Evolutionary conservation across 208 protist genomes (phyloP).

Genomic region (Acanthamoeba healyi): DNA sequence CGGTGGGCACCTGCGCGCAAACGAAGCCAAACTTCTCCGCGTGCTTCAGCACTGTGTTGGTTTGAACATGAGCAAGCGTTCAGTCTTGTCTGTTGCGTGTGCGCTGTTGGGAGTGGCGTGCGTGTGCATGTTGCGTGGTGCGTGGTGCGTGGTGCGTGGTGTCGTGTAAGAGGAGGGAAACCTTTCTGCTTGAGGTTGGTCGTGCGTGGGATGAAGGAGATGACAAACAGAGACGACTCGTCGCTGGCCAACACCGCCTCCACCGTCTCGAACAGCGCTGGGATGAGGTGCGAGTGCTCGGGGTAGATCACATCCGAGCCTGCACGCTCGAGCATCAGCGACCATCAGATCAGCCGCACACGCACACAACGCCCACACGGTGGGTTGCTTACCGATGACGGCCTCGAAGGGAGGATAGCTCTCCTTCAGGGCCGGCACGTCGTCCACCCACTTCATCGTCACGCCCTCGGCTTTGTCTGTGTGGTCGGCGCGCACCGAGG

Average conservation of each 20-base stretch:
- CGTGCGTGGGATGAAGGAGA: slow-evolving; percentile 29
- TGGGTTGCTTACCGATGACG: neutral
- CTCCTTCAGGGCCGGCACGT: neutral
- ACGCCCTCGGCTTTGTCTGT: slow-evolving; percentile 4
- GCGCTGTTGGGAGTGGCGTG: neutral
- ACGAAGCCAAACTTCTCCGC: neutral
- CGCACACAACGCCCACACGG: neutral
- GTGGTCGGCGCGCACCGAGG: too few species aligned
- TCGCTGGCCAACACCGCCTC: neutral
- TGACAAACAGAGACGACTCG: neutral
- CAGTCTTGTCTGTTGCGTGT: neutral
- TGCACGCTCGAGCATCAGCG: too few species aligned
- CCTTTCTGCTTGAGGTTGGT: slow-evolving; percentile 3
- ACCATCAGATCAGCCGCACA: too few species aligned
- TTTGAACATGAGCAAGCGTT: too few species aligned
- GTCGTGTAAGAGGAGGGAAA: neutral
- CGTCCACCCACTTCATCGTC: slow-evolving; percentile 34
- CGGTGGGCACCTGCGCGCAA: slow-evolving; percentile 13
- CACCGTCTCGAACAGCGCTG: slow-evolving; percentile 19
- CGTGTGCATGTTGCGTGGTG: neutral
- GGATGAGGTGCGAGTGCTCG: neutral
- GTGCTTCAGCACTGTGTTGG: slow-evolving; percentile 20
- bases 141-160: too few species aligned
- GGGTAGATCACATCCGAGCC: slow-evolving; percentile 29
- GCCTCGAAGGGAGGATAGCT: slow-evolving; percentile 7